Base-by-base conservation (phyloP, 2,329 filamentous ascomycete species). In the Nothomitra cinnamomea region DNA sequence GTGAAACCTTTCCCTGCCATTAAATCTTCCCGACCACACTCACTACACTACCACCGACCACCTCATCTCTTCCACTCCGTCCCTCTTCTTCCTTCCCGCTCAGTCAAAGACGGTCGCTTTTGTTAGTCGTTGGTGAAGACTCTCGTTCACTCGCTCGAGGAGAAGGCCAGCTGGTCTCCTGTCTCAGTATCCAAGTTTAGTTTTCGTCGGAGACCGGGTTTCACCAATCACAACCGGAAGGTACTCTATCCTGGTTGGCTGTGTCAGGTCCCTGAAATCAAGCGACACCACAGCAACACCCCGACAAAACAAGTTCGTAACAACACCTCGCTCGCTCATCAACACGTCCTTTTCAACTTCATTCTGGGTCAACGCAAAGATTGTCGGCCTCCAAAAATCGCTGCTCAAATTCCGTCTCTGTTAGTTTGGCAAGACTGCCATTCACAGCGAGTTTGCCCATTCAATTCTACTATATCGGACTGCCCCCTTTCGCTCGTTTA, bases 41-140 rank as follows among this genome's bases (percentile, higher is more conserved):
- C n/a, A n/a, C n/a, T n/a, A n/a, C n/a, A n/a, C n/a, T n/a, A n/a
- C 45, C 19, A 35, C 45, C 45, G 45, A 32, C 17, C 28, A 19
- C 45, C 45, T 35, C 19, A 21, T 19, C 17, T 49, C 45, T 17
- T 57, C 56, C 45, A 60, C 53, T 56, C 56, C 55, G 47, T 59
- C 55, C 56, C 60, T 61, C 61, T 61, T 62, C 62, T 54, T 59
- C 59, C 55, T 56, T 53, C 38, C 35, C 58, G 56, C 54, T 56
- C 54, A 60, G 38, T 40, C 41, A 24, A 53, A 32, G 28, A 52
- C 42, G 50, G 49, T 60, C 55, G 25, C 42, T 49, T 58, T 57
- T 58, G 56, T n/a, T 55, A 56, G 51, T 51, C 25, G 45, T 24
- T 49, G 45, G 24, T 2, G 45, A 49, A n/a, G 17, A 17, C 13